These are phyloP conservation scores for Thozetella sp. DNA, from an alignment of 495 filamentous ascomycete genomes.

Conservation along the genomic window DNA sequence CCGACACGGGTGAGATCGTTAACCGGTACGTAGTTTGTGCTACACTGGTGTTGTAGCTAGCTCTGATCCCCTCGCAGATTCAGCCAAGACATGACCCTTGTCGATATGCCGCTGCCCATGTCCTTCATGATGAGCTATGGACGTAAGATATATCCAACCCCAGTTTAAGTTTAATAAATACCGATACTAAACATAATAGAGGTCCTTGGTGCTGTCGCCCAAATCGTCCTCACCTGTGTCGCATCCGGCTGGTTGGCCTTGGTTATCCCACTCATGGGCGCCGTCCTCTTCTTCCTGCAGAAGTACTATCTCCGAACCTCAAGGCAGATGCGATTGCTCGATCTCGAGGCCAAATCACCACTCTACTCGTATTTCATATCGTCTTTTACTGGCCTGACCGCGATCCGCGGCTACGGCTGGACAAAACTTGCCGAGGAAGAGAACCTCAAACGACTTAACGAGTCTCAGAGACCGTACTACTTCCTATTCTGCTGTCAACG, in stretches of 20 bases:
- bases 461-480: conserved; percentile 48
- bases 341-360: conserved; percentile 54
- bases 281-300: conserved; percentile 53
- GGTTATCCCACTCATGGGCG: conserved; percentile 17
- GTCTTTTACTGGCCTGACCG: conserved; percentile 45
- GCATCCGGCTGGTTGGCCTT: conserved; percentile 26
- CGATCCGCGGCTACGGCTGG: conserved; percentile 54
- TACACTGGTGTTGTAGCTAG: background rate
- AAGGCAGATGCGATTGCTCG: conserved; percentile 58
- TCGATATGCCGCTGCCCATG: conserved; percentile 21
- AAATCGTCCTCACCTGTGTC: conserved; percentile 9
- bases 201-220: conserved; percentile 5
- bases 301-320: conserved; percentile 65
- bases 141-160: background rate
- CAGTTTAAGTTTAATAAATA: background rate
- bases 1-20: conserved; percentile 18
- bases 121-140: conserved; percentile 12
- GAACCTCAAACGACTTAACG: conserved; percentile 55
- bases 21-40: conserved; percentile 10
- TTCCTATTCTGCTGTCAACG: conserved; percentile 55
- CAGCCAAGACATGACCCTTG: conserved; percentile 28
- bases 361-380: conserved; percentile 42
- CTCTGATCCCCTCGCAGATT: conserved; percentile 15
- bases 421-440: conserved; percentile 38
- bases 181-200: background rate